Evolutionary conservation across 1,139 yeast species (phyloP), one percentile per base, ranked within the genome.

Genomic region (Geotrichum carabidarum): DNA sequence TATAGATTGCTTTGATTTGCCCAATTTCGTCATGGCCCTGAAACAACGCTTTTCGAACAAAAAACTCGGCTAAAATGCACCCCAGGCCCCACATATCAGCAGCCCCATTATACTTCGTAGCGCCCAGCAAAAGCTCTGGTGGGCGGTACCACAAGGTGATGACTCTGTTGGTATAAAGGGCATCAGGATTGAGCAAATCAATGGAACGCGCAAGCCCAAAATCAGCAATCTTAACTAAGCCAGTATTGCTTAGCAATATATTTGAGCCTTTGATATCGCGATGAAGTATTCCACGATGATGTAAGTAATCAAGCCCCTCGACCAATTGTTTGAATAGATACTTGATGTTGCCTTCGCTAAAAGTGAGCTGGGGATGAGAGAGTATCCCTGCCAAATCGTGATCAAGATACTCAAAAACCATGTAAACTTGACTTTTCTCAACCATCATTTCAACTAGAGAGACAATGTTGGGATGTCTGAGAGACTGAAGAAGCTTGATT

Each of bases 21-120:
- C 87, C 84, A 32, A 93, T 79, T 65, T 93, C 99, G 68, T 93
- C 96, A 49, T 79, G 78, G 7, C 96, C 98, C 68, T 86, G 94
- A 67, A 93, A 93, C 0, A 85, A 75, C 0, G 99, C 95, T 35
- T 73, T 71, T 61, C 83, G 81, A 2, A 84, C 79, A 67, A 88
- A 90, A 44, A 93, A 70, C 67, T 93, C 99, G 31, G 90, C 78
- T 58, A 93, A 74, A 42, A 93, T 75, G 72, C 99, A 93, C 1
- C 99, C 99, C 60, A 90, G 84, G 0, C 99, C 97, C 99, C 99
- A 93, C 60, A 90, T 84, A 69, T 93, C 99, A 11, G 93, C 94
- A 63, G 88, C 96, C 45, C 91, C 74, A 0, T 94, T 94, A 70
- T 93, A 93, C 58, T 83, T 84, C 0, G 98, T 91, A 0, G 95